These are phyloP conservation scores for Bryoglossum gracile DNA, from an alignment of 495 filamentous ascomycete species.

Conservation along the genomic window DNA sequence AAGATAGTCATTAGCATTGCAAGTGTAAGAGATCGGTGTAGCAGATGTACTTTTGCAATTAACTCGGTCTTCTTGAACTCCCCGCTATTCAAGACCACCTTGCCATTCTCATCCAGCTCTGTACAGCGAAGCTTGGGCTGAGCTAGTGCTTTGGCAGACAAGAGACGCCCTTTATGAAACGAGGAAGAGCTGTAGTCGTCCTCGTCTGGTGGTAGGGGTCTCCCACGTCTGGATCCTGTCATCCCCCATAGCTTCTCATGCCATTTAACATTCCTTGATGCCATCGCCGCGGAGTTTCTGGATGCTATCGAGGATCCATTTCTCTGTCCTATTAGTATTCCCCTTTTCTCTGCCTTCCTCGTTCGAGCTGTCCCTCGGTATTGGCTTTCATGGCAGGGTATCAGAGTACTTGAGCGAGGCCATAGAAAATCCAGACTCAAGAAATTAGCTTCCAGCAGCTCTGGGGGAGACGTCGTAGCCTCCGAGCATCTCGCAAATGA, in stretches of 20 bases:
- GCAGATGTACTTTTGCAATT: slow-evolving; percentile 74
- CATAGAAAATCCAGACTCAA: slow-evolving; percentile 38
- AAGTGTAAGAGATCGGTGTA: not conserved
- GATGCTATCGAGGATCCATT: slow-evolving; percentile 36
- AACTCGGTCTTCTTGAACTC: slow-evolving; percentile 97
- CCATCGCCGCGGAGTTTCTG: no score
- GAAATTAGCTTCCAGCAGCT: slow-evolving; percentile 35
- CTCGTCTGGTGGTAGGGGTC: slow-evolving; percentile 42
- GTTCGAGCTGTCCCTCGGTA: slow-evolving; percentile 5
- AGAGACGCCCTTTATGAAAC: slow-evolving; percentile 50
- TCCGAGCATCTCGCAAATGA: slow-evolving; percentile 18
- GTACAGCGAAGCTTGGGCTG: slow-evolving; percentile 85
- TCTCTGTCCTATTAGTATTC: no score
- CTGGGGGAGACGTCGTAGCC: slow-evolving; percentile 9
- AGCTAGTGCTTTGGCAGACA: slow-evolving; percentile 65
- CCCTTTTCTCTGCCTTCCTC: no score
- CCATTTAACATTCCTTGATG: no score
- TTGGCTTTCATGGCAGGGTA: slow-evolving; percentile 4
- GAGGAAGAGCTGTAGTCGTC: slow-evolving; percentile 44
- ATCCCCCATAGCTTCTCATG: slow-evolving; percentile 49
- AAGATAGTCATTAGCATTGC: slow-evolving; percentile 24
- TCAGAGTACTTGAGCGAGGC: slow-evolving; percentile 22
- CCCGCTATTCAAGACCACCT: slow-evolving; percentile 88
- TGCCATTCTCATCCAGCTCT: slow-evolving; percentile 88
- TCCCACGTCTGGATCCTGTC: slow-evolving; percentile 25